Evolutionary conservation across 306 rosid species (phyloP).

Genomic region (Casuarina glauca): DNA sequence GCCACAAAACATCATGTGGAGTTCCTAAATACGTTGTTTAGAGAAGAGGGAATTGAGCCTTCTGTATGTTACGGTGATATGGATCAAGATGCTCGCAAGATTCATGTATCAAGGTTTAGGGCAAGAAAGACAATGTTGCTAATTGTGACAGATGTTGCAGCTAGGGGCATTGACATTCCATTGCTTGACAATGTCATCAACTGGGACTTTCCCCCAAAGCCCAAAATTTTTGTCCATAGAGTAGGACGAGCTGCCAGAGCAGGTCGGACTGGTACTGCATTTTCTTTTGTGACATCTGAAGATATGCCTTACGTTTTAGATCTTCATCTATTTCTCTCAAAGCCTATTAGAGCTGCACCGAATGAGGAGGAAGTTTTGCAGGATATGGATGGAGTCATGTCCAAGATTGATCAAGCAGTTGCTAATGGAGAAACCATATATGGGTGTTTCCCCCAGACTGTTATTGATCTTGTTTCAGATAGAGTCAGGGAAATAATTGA

Average conservation of each 20-base stretch:
- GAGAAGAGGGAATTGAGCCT: conserved; percentile 79
- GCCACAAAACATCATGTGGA: conserved; percentile 91
- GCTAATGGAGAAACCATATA: conserved; percentile 79
- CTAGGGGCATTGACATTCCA: conserved; percentile 95
- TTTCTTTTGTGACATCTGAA: conserved; percentile 83
- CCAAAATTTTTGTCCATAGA: conserved; percentile 89
- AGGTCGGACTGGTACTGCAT: conserved; percentile 88
- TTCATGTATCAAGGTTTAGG: conserved; percentile 80
- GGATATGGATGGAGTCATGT: conserved; percentile 67
- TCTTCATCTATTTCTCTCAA: conserved; percentile 91
- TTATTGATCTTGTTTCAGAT: conserved; percentile 82
- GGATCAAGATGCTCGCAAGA: conserved; percentile 99
- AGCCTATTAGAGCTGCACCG: conserved; percentile 79
- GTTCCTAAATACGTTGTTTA: conserved; percentile 70
- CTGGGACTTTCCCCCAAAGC: conserved; percentile 95
- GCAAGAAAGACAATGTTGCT: conserved; percentile 82
- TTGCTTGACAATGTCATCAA: conserved; percentile 94
- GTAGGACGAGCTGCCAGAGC: conserved; percentile 98
- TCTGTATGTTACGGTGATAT: conserved; percentile 94
- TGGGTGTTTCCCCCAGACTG: conserved; percentile 89
- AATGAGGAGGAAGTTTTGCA: conserved; percentile 78
- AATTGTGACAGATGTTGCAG: conserved; percentile 93
- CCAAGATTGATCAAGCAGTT: conserved; percentile 68
- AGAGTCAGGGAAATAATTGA: conserved; percentile 82
- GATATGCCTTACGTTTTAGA: conserved; percentile 87